Conservation (phyloP, 805 yeast species). For the Yarrowia deformans region DNA sequence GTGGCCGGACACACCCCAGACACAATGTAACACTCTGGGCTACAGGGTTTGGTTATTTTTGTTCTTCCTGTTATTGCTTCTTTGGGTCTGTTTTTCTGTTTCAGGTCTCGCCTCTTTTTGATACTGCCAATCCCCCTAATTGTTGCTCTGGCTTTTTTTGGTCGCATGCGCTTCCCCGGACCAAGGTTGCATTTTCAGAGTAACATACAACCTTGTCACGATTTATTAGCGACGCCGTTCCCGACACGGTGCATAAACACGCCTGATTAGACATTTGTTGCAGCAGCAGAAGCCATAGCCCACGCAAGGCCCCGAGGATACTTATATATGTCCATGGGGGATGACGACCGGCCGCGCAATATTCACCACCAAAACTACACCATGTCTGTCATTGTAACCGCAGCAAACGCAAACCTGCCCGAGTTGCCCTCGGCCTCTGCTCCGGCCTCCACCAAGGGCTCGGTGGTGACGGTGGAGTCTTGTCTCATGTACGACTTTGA, state of each 20-base stretch:
- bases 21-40: too few species aligned
- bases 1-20: too few species aligned
- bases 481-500: conserved; percentile 18
- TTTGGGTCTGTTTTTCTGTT: too few species aligned
- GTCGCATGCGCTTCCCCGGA: conserved; percentile 38
- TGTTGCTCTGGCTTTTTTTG: too few species aligned
- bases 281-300: background rate
- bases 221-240: conserved; percentile 3
- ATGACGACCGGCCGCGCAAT: background rate
- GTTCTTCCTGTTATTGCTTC: too few species aligned
- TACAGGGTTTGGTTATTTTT: too few species aligned
- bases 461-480: background rate
- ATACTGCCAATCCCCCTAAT: too few species aligned
- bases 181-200: conserved; percentile 30
- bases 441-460: background rate
- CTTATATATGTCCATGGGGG: conserved; percentile 25
- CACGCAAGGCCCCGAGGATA: background rate
- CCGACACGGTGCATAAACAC: conserved; percentile 12
- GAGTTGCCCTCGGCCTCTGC: too few species aligned
- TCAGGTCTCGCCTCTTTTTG: too few species aligned
- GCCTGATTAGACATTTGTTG: background rate
- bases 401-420: conserved; percentile 6
- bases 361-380: background rate
- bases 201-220: conserved; percentile 32
- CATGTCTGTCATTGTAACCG: conserved; percentile 21